These are phyloP conservation scores for Pichia sp. DNA, from an alignment of 1,139 yeast species.

Conservation along the genomic window DNA sequence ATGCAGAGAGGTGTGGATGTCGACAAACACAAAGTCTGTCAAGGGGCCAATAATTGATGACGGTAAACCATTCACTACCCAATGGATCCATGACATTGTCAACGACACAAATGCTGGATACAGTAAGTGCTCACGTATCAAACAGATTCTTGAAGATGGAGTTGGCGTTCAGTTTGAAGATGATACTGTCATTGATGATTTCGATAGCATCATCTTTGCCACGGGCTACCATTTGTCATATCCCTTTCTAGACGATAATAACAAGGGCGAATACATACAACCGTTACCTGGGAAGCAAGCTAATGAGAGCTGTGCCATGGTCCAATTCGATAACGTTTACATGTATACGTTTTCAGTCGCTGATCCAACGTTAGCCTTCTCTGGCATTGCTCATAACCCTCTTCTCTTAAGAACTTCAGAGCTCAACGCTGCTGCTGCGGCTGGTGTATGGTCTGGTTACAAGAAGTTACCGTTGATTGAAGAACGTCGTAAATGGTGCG, in stretches of 20 bases:
- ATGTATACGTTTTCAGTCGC: conserved; percentile 33
- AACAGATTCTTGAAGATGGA: conserved; percentile 9
- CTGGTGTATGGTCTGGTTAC: conserved; percentile 37
- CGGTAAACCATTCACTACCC: conserved; percentile 7
- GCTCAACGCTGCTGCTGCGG: conserved; percentile 37
- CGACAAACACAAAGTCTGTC: conserved; percentile 1
- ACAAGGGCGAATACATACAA: conserved; percentile 18
- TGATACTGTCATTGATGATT: conserved; percentile 29
- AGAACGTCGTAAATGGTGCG: conserved; percentile 20
- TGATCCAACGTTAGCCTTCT: conserved; percentile 37
- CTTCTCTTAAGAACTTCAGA: conserved; percentile 39
- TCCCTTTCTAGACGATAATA: conserved; percentile 30
- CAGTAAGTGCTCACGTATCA: conserved; percentile 12
- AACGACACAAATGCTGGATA: conserved; percentile 2
- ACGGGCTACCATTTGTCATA: conserved; percentile 40
- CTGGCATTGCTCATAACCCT: conserved; percentile 35
- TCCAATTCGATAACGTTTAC: conserved; percentile 30
- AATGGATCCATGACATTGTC: conserved; percentile 11
- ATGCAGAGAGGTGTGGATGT: conserved; percentile 15
- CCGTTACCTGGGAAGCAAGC: conserved; percentile 16
- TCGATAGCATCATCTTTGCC: conserved; percentile 36
- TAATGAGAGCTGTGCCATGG: conserved; percentile 14
- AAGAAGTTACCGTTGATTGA: conserved; percentile 19
- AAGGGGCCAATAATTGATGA: not conserved
- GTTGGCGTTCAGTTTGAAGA: conserved; percentile 30